These are phyloP conservation scores for Cystobasidium pallidum DNA, from an alignment of 1,284 basidiomycete species.

Conservation along the genomic window DNA sequence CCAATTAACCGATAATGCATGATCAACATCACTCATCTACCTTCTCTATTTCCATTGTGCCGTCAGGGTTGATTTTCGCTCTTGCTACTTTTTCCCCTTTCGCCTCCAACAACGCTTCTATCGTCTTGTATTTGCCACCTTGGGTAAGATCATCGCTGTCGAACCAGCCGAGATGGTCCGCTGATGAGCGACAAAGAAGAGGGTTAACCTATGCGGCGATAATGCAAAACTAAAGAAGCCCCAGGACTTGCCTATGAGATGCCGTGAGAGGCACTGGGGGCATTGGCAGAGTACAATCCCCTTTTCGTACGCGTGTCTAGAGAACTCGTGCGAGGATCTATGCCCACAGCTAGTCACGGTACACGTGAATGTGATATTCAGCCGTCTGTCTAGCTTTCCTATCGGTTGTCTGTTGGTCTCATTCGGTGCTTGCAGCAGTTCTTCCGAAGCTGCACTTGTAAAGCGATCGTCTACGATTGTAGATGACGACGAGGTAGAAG, in stretches of 20 bases:
- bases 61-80: slow-evolving; percentile 57
- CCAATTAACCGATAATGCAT: too few species aligned
- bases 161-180: slow-evolving; percentile 93
- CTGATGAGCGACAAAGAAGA: slow-evolving; percentile 81
- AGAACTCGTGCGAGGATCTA: slow-evolving; percentile 86
- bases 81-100: slow-evolving; percentile 74
- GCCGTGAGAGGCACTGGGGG: slow-evolving; percentile 86
- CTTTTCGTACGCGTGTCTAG: slow-evolving; percentile 77
- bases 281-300: slow-evolving; percentile 93
- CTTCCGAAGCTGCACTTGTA: slow-evolving; percentile 33
- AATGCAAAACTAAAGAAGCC: too few species aligned
- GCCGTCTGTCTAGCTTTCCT: slow-evolving; percentile 47
- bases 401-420: slow-evolving; percentile 46
- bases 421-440: slow-evolving; percentile 35
- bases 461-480: slow-evolving; percentile 34
- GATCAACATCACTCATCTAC: neutral
- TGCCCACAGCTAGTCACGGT: slow-evolving; percentile 63
- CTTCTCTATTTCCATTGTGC: slow-evolving; percentile 41
- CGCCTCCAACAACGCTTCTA: slow-evolving; percentile 76
- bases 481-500: slow-evolving; percentile 3
- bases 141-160: slow-evolving; percentile 61
- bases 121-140: slow-evolving; percentile 60
- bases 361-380: slow-evolving; percentile 75
- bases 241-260: slow-evolving; percentile 54
- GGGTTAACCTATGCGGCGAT: too few species aligned